These are phyloP conservation scores for Citeromyces matritensis DNA, from an alignment of 805 yeast species.

Conservation along the genomic window DNA sequence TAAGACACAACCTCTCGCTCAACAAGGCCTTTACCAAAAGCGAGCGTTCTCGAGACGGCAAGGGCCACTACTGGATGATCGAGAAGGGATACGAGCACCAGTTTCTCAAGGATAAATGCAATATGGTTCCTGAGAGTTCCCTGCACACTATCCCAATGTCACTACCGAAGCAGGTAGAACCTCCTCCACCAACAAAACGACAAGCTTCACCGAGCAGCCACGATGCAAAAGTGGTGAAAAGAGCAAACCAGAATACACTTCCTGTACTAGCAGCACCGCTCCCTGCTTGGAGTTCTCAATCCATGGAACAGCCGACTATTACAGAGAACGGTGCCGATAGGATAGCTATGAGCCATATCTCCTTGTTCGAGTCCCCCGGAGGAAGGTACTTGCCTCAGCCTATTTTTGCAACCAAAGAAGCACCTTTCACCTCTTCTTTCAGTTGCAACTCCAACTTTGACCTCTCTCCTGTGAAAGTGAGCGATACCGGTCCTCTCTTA, in stretches of 20 bases:
- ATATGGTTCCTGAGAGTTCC: too few species aligned
- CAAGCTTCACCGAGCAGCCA: background rate
- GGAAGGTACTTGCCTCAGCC: constrained; percentile 8
- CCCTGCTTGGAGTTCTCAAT: too few species aligned
- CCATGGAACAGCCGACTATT: too few species aligned
- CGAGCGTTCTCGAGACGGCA: constrained; percentile 80
- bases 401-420: constrained; percentile 18
- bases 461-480: constrained; percentile 39
- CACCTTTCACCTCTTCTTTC: constrained; percentile 48
- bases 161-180: too few species aligned
- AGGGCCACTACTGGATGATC: constrained; percentile 90
- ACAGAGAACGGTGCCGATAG: background rate
- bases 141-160: too few species aligned
- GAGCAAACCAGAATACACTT: constrained; percentile 1
- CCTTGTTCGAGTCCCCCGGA: background rate
- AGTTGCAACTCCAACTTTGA: constrained; percentile 53
- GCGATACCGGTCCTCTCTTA: constrained; percentile 49
- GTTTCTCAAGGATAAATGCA: constrained; percentile 41
- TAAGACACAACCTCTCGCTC: constrained; percentile 82
- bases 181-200: too few species aligned
- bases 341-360: constrained; percentile 1
- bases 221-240: background rate
- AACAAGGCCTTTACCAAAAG: constrained; percentile 89
- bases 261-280: background rate
- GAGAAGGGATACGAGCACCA: constrained; percentile 71